A percentile compares a stretch with the other conserved stretches of the same genome.
Evolutionary conservation across 2,329 filamentous ascomycete species (phyloP).

Genomic region (Alternaria rosae): DNA sequence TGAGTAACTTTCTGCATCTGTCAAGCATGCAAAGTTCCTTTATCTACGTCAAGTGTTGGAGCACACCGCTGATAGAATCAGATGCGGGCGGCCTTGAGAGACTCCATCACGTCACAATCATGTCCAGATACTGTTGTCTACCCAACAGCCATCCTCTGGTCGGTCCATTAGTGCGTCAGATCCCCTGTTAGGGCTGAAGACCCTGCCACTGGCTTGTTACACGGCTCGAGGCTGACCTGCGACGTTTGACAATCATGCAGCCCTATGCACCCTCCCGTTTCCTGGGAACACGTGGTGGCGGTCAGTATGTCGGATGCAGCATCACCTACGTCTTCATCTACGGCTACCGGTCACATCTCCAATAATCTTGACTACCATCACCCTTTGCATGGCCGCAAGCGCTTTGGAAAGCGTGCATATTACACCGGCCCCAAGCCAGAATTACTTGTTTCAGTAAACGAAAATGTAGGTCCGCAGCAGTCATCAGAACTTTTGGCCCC

Average conservation of each 20-base stretch:
- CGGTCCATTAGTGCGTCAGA: not conserved
- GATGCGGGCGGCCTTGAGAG: not conserved
- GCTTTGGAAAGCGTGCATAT: not conserved
- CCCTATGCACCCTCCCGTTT: slow-evolving; percentile 45
- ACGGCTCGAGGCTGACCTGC: slow-evolving; percentile 35
- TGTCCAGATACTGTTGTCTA: not conserved
- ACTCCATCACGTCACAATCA: not conserved
- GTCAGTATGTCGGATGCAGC: slow-evolving; percentile 38
- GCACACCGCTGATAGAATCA: slow-evolving; percentile 12
- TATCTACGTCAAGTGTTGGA: slow-evolving; percentile 1
- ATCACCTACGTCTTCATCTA: slow-evolving; percentile 1
- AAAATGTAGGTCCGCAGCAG: slow-evolving; percentile 21
- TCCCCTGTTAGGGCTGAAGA: slow-evolving; percentile 16
- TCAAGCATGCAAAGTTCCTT: not conserved
- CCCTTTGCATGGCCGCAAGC: not conserved
- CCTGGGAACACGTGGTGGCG: slow-evolving; percentile 36
- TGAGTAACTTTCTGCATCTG: slow-evolving; percentile 17
- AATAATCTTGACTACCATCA: slow-evolving; percentile 9
- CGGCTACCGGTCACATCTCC: slow-evolving; percentile 3
- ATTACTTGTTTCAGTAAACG: slow-evolving; percentile 31
- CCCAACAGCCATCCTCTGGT: not conserved
- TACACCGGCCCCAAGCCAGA: slow-evolving; percentile 4
- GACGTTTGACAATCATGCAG: slow-evolving; percentile 38
- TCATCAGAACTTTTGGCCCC: slow-evolving; percentile 27
- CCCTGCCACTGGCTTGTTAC: slow-evolving; percentile 16